phyloP scores from a whole-genome alignment of 2,329 filamentous ascomycete species.

The Huntiella omanensis region DNA sequence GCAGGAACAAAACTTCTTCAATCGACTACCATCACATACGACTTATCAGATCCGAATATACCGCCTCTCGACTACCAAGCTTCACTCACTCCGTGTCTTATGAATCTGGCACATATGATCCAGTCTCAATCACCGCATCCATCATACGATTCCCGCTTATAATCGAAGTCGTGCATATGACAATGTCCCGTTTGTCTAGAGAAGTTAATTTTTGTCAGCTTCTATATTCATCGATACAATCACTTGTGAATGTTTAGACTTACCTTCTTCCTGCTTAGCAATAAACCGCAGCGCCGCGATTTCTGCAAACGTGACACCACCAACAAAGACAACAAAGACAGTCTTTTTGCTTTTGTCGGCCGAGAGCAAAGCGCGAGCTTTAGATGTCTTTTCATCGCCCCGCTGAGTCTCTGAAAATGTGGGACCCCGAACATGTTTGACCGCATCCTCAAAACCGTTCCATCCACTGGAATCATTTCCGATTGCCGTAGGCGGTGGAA shows the following conservation, averaged over 20 bases:
- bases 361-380: constrained; percentile 65
- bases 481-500: constrained; percentile 20
- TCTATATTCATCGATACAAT: neutral
- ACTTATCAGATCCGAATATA: no score
- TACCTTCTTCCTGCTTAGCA: constrained; percentile 60
- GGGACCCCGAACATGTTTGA: constrained; percentile 70
- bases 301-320: constrained; percentile 92
- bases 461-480: constrained; percentile 52
- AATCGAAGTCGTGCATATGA: constrained; percentile 85
- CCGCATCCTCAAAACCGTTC: constrained; percentile 81
- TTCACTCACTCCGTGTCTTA: no score
- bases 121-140: constrained; percentile 61
- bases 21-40: no score
- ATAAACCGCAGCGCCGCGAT: constrained; percentile 88
- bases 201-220: no score
- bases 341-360: constrained; percentile 61
- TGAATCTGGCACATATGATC: constrained; percentile 27
- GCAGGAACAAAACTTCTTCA: no score
- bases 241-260: constrained; percentile 13
- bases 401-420: constrained; percentile 88
- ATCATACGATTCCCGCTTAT: constrained; percentile 82
- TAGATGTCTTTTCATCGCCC: constrained; percentile 80
- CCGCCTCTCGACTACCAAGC: no score
- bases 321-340: constrained; percentile 89
- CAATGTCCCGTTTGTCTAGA: constrained; percentile 54